A percentile compares a stretch with the other conserved stretches of the same genome.
These are phyloP conservation scores for Aspergillus sparsus DNA, from an alignment of 495 filamentous ascomycete species.

Conservation along the genomic window DNA sequence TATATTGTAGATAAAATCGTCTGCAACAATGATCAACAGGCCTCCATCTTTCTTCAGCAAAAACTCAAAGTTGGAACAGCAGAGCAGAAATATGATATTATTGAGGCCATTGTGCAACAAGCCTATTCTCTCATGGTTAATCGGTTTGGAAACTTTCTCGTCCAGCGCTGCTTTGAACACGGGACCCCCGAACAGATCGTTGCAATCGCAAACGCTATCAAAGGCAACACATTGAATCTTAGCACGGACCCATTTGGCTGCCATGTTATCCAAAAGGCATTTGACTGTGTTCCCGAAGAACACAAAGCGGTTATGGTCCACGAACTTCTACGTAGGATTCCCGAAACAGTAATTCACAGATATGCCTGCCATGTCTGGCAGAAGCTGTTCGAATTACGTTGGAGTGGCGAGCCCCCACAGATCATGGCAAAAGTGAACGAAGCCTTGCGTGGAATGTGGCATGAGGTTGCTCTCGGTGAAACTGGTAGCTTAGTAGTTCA, in stretches of 20 bases:
- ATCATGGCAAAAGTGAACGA: conserved; percentile 99
- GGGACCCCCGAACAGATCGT: conserved; percentile 93
- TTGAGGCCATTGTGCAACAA: conserved; percentile 93
- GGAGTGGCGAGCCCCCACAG: conserved; percentile 91
- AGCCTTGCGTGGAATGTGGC: conserved; percentile 94
- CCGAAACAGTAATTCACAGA: conserved; percentile 96
- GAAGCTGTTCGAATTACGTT: conserved; percentile 97
- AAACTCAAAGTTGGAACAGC: conserved; percentile 96
- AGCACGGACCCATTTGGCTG: conserved; percentile 99
- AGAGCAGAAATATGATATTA: conserved; percentile 95
- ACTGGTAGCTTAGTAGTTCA: conserved; percentile 97
- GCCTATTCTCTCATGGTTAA: conserved; percentile 98
- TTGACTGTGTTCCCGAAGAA: conserved; percentile 94
- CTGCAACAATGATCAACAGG: conserved; percentile 98
- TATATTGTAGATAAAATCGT: conserved; percentile 99
- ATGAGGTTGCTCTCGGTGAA: conserved; percentile 94
- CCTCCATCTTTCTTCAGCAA: conserved; percentile 97
- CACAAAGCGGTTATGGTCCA: conserved; percentile 98
- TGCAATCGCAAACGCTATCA: conserved; percentile 91
- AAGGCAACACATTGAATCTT: conserved; percentile 88
- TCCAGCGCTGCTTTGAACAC: conserved; percentile 98
- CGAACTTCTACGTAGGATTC: conserved; percentile 91
- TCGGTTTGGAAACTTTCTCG: conserved; percentile 92
- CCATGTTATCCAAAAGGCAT: conserved; percentile 97
- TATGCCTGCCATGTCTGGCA: conserved; percentile 99